These are phyloP conservation scores for Aspergillus glaucus DNA, from an alignment of 2,329 filamentous ascomycete genomes.

Conservation along the genomic window DNA sequence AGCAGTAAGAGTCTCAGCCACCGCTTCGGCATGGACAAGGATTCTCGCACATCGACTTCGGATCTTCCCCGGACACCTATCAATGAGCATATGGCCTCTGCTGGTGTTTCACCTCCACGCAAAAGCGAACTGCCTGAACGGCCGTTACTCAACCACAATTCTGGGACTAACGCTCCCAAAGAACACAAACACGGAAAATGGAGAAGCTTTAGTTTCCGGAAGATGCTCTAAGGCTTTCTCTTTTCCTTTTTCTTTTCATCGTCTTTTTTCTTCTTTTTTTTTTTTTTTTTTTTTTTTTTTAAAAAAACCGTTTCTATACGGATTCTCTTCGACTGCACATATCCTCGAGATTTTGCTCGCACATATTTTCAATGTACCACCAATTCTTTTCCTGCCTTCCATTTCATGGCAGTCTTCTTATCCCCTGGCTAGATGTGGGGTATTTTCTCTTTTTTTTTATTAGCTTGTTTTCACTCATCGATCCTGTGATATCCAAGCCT, in stretches of 20 bases:
- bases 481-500: constrained; percentile 19
- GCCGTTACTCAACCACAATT: constrained; percentile 4
- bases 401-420: constrained; percentile 3
- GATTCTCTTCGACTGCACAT: constrained; percentile 18
- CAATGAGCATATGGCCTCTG: constrained; percentile 12
- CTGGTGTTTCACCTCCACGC: constrained; percentile 8
- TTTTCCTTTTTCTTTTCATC: constrained; percentile 3
- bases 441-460: constrained; percentile 9
- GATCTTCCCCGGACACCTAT: constrained; percentile 15
- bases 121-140: constrained; percentile 9
- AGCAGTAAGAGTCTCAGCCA: constrained; percentile 73
- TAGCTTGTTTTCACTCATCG: constrained; percentile 5
- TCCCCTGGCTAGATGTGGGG: constrained; percentile 1
- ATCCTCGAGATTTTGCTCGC: constrained; percentile 12
- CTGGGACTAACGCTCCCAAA: constrained; percentile 15
- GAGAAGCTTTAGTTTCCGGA: constrained; percentile 39
- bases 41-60: constrained; percentile 26
- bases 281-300: neutral
- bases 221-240: constrained; percentile 38
- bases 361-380: constrained; percentile 27
- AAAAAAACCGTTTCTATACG: no score
- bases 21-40: constrained; percentile 50
- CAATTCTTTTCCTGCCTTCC: constrained; percentile 14
- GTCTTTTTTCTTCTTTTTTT: neutral
- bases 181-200: constrained; percentile 24